phyloP scores from a whole-genome alignment of 441 rosid species.

The Populus trichocarpa region DNA sequence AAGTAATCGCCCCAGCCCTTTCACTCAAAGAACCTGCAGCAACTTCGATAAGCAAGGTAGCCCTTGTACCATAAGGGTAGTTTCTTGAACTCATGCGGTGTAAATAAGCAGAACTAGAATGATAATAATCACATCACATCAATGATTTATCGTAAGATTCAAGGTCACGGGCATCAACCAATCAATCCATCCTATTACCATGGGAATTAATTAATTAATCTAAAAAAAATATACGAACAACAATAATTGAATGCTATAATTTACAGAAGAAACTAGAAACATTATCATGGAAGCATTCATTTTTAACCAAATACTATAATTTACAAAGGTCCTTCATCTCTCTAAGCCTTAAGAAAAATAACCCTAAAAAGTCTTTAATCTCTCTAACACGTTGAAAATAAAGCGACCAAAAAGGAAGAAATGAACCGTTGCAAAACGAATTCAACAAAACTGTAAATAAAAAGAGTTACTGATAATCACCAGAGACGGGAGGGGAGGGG shows the following conservation, averaged over 20 bases:
- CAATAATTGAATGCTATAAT: background rate
- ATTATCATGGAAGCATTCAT: too few relatives aligned
- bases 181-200: background rate
- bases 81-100: background rate
- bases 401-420: background rate
- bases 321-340: too few relatives aligned
- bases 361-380: background rate
- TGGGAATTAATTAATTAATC: background rate
- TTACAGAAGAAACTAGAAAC: background rate
- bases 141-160: background rate
- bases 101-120: background rate
- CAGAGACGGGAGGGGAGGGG: background rate
- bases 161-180: background rate
- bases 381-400: background rate
- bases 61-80: background rate
- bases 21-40: constrained; percentile 20
- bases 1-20: background rate
- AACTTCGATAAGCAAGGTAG: background rate
- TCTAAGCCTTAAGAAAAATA: too few relatives aligned
- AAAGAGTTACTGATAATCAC: background rate
- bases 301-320: too few relatives aligned
- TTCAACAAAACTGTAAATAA: background rate
- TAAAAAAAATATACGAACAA: background rate
- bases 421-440: background rate
- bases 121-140: background rate